phyloP scores from a whole-genome alignment of 768 basidiomycete genomes.

The Lepiota brunneoincarnata region DNA sequence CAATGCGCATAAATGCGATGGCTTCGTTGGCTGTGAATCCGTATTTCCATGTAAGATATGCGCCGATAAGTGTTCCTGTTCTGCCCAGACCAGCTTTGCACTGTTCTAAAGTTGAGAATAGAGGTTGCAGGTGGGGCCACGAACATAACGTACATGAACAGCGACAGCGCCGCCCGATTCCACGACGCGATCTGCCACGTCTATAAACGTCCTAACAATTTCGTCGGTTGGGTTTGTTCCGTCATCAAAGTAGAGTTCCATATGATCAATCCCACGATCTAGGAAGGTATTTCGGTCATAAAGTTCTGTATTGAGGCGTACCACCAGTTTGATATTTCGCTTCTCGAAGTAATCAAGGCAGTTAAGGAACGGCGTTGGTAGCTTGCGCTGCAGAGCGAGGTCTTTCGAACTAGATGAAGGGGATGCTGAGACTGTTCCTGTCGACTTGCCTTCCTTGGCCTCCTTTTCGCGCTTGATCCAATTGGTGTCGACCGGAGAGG shows the following conservation, averaged over 20 bases:
- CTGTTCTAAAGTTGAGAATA: slow-evolving; percentile 36
- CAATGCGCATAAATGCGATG: slow-evolving; percentile 97
- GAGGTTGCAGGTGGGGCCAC: not conserved
- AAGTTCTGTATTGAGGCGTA: slow-evolving; percentile 90
- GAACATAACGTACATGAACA: slow-evolving; percentile 65
- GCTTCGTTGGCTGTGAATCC: slow-evolving; percentile 95
- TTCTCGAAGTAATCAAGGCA: slow-evolving; percentile 93
- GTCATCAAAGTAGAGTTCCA: slow-evolving; percentile 96
- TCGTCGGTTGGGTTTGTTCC: slow-evolving; percentile 97
- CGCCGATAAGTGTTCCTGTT: slow-evolving; percentile 95
- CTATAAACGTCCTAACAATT: slow-evolving; percentile 89
- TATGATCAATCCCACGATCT: slow-evolving; percentile 83
- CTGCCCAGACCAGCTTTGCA: slow-evolving; percentile 97
- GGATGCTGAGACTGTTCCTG: slow-evolving; percentile 27
- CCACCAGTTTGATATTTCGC: slow-evolving; percentile 83
- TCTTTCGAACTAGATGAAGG: slow-evolving; percentile 21
- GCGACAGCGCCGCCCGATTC: slow-evolving; percentile 80
- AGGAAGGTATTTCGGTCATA: slow-evolving; percentile 83
- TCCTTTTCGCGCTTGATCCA: slow-evolving; percentile 82
- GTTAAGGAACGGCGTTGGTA: slow-evolving; percentile 80
- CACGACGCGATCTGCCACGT: slow-evolving; percentile 76
- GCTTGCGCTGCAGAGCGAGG: slow-evolving; percentile 71
- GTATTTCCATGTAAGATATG: slow-evolving; percentile 98
- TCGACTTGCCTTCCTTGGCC: slow-evolving; percentile 41
- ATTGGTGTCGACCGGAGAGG: slow-evolving; percentile 79